Base-by-base conservation (phyloP, 2,329 filamentous ascomycete species). In the Hymenoscyphus fraxineus region DNA sequence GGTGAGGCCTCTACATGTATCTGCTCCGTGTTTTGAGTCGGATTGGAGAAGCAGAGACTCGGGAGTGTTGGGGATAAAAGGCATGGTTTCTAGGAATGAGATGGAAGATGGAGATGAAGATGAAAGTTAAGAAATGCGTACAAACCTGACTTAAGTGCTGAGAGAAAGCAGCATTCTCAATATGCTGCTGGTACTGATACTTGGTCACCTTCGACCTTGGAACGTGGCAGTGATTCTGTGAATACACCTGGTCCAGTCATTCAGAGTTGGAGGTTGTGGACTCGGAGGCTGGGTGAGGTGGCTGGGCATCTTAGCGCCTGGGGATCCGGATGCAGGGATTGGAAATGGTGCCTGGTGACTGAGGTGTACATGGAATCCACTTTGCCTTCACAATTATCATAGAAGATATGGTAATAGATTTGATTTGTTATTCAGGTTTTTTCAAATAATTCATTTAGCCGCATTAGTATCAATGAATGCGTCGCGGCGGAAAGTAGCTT, bases 1-100 rank as follows among this genome's bases (percentile, higher is more conserved):
- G 3, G 93, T 97, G 68, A 98, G 86, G 64, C 95, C 95, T 78
- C 89, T 88, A 78, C 95, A 99, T 75, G 93, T 97, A 13, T 88
- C 89, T 1, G 85, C 82, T 1, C 93, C 89, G 70, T 96, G 89
- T 75, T 90, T 92, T 60, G 92, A 96, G 81, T 97, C 93, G 72
- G 88, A 87, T 64, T 93, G 89, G 64, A 83, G 84, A 65, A 97
- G 81, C 35, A 89, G 80, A 22, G 90, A 89, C 80, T 97, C 93
- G 68, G 94, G 93, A 0, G 92, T 96, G 74, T 88, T 84, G 62
- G 83, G 79, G 68, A 88, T 83, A 76, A 88, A 87, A 65, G 88
- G 84, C 88, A 90, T 90, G 31, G 35, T 55, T 55, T 69, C 60
- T 69, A 62, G 13, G 54, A 16, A 27, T 27, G 27, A 27, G 35